Percentiles rank a stretch among this genome's conserved stretches.
Conservation (phyloP, 2,329 filamentous ascomycete genomes). For the Annulohypoxylon truncatum region DNA sequence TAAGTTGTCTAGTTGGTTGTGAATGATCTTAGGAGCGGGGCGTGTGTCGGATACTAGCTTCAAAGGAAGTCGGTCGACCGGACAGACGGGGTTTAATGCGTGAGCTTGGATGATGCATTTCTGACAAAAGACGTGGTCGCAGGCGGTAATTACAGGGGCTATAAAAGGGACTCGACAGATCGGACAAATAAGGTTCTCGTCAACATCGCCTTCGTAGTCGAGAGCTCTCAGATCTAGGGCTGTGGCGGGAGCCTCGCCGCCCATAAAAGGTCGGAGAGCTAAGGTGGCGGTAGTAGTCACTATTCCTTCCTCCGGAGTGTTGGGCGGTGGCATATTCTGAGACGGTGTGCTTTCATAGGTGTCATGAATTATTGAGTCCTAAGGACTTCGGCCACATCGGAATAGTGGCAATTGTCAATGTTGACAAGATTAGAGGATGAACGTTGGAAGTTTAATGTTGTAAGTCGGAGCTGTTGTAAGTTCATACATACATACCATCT, state of each 20-base stretch:
- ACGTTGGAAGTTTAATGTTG: not conserved
- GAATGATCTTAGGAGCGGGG: conserved; percentile 60
- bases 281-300: conserved; percentile 42
- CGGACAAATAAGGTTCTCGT: conserved; percentile 63
- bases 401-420: conserved; percentile 5
- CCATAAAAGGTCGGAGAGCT: conserved; percentile 43
- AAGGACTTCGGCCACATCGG: conserved; percentile 18
- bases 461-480: conserved; percentile 7
- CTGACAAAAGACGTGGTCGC: conserved; percentile 74
- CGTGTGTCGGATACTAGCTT: conserved; percentile 51
- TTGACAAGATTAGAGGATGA: not conserved
- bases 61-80: conserved; percentile 65
- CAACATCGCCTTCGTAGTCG: conserved; percentile 56
- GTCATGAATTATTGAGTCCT: conserved; percentile 23
- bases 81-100: conserved; percentile 60
- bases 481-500: not conserved
- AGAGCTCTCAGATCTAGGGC: conserved; percentile 59
- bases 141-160: conserved; percentile 69
- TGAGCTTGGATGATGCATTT: conserved; percentile 63
- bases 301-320: conserved; percentile 52
- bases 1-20: conserved; percentile 71
- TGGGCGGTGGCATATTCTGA: conserved; percentile 51
- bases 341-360: conserved; percentile 15
- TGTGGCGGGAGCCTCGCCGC: conserved; percentile 30
- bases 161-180: conserved; percentile 72